Base-by-base conservation (phyloP, 208 protist species). In the Blechomonas ayalai region DNA sequence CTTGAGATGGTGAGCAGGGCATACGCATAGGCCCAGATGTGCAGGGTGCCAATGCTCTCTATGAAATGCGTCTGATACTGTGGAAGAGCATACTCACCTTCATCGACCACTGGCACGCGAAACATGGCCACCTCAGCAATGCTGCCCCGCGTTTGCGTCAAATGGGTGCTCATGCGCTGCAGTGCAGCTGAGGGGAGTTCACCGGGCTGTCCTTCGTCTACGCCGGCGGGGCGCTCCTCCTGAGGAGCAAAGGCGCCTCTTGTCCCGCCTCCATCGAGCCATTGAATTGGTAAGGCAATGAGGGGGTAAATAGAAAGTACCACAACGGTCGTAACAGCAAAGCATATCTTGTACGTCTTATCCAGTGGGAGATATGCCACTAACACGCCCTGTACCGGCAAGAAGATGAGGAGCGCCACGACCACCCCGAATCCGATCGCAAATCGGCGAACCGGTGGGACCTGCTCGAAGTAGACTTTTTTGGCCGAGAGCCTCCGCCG, bases 51-150 rank as follows among this genome's bases (percentile, higher is more conserved):
- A 2, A 80, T 31, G 55, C 72, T 86, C 16, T 73, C 36, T 1
- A 24, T 35, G 42, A 90, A 90, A 5, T 58, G 57, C 3, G 71
- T 80, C 38, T 81, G 70, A 45, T 84, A 90, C 54, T 86, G 77
- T 18, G 82, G 82, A 0, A 77, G 71, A 37, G 83, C 81, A 51
- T 81, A 62, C 10, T 56, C 51, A 12, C 59, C 33, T 24, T 86
- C 73, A 33, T 59, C 70, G 4, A 57, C 35, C 13, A 65, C 19
- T 9, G 56, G 59, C 31, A 67, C 22, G 16, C 44, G 31, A 19
- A 67, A 67, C 10, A 73, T 33, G 10, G 65, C 51, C 23, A 54
- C 52, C 34, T 73, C 49, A 8, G 48, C 59, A 33, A 79, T 59
- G 49, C 65, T 79, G 23, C 57, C 60, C 18, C 63, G 40, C 9